Conservation (phyloP, 2,329 filamentous ascomycete species). For the Fusarium sp. region DNA sequence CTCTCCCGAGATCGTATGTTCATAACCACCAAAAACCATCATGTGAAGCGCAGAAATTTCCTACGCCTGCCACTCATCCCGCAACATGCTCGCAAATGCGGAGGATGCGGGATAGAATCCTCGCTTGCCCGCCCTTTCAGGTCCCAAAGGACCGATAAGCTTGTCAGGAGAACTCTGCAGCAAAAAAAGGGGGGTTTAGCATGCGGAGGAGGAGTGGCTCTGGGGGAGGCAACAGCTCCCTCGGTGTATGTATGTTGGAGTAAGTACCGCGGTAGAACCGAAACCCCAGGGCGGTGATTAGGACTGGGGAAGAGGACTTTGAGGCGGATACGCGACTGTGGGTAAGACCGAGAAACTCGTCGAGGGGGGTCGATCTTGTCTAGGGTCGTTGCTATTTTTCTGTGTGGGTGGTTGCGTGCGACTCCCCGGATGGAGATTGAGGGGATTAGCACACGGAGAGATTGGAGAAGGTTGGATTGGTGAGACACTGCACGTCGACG, state of each 20-base stretch:
- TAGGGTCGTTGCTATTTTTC: not conserved
- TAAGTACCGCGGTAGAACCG: not conserved
- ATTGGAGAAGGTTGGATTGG: conserved; percentile 6
- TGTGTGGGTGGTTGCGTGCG: conserved; percentile 3
- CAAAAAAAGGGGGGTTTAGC: conserved; percentile 6
- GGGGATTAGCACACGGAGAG: conserved; percentile 6
- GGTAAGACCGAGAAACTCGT: conserved; percentile 23
- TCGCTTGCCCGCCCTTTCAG: conserved; percentile 22
- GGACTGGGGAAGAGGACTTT: conserved; percentile 10
- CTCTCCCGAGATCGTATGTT: conserved; percentile 12
- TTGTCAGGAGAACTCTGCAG: conserved; percentile 6
- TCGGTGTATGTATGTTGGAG: conserved; percentile 10
- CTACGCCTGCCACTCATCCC: not conserved
- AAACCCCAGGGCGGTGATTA: conserved; percentile 12
- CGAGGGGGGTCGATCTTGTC: conserved; percentile 3
- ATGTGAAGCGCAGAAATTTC: conserved; percentile 20
- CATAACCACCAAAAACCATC: not conserved
- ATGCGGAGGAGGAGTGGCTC: conserved; percentile 30
- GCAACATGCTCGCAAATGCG: conserved; percentile 22
- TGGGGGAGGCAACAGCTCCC: conserved; percentile 17
- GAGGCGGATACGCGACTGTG: conserved; percentile 7
- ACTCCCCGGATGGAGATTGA: conserved; percentile 25
- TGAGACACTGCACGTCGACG: not conserved
- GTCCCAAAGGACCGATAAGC: conserved; percentile 30
- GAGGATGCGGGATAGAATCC: conserved; percentile 29